Conservation (phyloP, 768 basidiomycete species). For the Paxillus ammoniavirescens region DNA sequence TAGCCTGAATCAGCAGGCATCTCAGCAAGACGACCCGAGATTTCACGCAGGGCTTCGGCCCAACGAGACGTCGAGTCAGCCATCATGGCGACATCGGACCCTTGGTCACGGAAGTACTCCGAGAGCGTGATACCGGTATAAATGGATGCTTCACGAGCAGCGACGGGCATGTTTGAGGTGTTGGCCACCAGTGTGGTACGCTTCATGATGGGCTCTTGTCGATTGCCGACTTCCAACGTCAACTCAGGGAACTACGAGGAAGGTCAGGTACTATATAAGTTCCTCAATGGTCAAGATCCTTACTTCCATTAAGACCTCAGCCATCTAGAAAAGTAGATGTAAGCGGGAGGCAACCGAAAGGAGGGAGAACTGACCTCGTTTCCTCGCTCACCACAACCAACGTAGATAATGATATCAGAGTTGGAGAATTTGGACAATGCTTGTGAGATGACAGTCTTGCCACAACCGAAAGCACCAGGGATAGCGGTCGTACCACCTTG, state of each 20-base stretch:
- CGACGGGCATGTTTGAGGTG: conserved; percentile 99
- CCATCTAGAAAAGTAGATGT: conserved; percentile 59
- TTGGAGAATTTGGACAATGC: conserved; percentile 98
- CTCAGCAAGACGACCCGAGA: conserved; percentile 97
- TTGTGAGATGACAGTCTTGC: conserved; percentile 98
- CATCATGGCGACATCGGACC: conserved; percentile 98
- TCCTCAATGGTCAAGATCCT: conserved; percentile 9
- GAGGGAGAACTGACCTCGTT: conserved; percentile 65
- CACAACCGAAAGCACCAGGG: conserved; percentile 98
- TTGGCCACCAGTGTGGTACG: conserved; percentile 98
- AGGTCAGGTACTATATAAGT: conserved; percentile 10
- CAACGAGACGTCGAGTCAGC: conserved; percentile 98
- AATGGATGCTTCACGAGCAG: conserved; percentile 98
- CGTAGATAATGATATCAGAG: conserved; percentile 98
- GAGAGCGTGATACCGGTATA: conserved; percentile 99
- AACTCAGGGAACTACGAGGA: conserved; percentile 74
- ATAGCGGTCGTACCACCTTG: conserved; percentile 97
- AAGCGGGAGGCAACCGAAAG: conserved; percentile 40
- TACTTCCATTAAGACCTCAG: conserved; percentile 98
- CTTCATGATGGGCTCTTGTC: conserved; percentile 99
- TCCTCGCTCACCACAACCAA: conserved; percentile 98
- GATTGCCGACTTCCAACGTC: conserved; percentile 87
- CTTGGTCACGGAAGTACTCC: conserved; percentile 99
- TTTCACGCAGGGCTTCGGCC: conserved; percentile 99
- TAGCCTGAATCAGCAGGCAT: conserved; percentile 99